These are phyloP conservation scores for Phytophthora meadii DNA, from an alignment of 352 stramenopile genomes.

Conservation along the genomic window DNA sequence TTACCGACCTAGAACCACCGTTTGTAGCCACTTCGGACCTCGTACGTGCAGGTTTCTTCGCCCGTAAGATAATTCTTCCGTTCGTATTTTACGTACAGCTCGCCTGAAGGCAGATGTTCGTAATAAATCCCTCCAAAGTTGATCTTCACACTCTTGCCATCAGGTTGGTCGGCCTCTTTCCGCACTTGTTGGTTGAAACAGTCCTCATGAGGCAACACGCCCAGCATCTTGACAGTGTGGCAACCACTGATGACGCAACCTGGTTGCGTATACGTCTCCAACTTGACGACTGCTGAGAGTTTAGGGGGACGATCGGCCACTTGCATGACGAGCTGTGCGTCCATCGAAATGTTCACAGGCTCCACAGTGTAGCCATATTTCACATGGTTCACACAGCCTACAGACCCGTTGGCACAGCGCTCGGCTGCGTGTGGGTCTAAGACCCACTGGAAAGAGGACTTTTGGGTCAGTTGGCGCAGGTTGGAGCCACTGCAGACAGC, in stretches of 20 bases:
- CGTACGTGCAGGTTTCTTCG: conserved; percentile 51
- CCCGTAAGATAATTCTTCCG: conserved; percentile 58
- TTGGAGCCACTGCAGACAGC: background rate
- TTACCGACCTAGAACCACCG: conserved; percentile 48
- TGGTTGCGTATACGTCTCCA: conserved; percentile 59
- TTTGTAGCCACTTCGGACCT: conserved; percentile 62
- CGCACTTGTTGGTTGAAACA: conserved; percentile 54
- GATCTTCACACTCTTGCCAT: conserved; percentile 43
- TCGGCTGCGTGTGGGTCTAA: conserved; percentile 50
- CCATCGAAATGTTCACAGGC: conserved; percentile 46
- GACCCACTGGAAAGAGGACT: conserved; percentile 49
- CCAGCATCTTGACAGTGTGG: conserved; percentile 37
- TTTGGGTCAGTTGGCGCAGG: conserved; percentile 14
- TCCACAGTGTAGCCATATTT: conserved; percentile 60
- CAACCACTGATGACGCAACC: conserved; percentile 58
- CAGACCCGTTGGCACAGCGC: conserved; percentile 35
- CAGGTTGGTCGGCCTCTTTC: conserved; percentile 43
- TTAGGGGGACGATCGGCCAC: conserved; percentile 39
- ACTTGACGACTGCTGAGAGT: conserved; percentile 46
- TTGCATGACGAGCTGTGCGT: conserved; percentile 48
- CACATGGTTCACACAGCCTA: conserved; percentile 54
- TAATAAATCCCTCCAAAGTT: conserved; percentile 71
- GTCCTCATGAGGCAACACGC: conserved; percentile 47
- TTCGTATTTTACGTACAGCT: conserved; percentile 68
- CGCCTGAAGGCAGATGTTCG: conserved; percentile 53